Evolutionary conservation across 805 yeast species (phyloP), one percentile per base, ranked within the genome.

Genomic region (Candida boidinii): DNA sequence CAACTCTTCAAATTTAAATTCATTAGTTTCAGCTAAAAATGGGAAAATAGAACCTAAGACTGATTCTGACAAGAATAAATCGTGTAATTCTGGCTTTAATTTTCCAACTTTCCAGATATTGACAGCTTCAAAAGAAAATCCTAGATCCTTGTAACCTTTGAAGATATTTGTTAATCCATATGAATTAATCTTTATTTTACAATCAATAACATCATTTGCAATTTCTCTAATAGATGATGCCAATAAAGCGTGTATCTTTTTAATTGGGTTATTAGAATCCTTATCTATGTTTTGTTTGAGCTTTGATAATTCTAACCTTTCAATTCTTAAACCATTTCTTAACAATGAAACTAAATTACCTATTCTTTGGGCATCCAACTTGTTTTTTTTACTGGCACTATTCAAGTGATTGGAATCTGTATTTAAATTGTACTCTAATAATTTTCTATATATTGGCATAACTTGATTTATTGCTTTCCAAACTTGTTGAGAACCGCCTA

Each of bases 31-130:
- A 46, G 66, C 72, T 31, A 83, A 66, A 12, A 79, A 61, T n/a
- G 85, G 86, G 42, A 83, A 62, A 21, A 80, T 66, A 8, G 73
- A 70, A 30, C 87, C 82, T 41, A 83, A 73, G 16, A 79, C 79
- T 41, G 72, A 66, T 43, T 80, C 82, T 33, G 70, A 64, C 38
- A 79, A 62, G 53, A 74, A 80, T 8, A 66, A 49, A 13, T 49
- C 34, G 43, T 72, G 59, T 28, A 59, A 50, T 4, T 49, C 39
- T 2, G 56, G 50, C 36, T 56, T 62, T 38, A 61, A 59, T 40
- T 70, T 73, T 14, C 79, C 79, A 21, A 64, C 53, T 38, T 76
- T 76, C 92, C 92, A 83, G 34, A 79, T 61, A 33, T 67, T 59
- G 22, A 79, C 64, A 33, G 83, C 79, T 51, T 81, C 86, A 27